These are phyloP conservation scores for Backusella morwellensis DNA, from an alignment of 192 early-diverging fungal genomes.

Conservation along the genomic window DNA sequence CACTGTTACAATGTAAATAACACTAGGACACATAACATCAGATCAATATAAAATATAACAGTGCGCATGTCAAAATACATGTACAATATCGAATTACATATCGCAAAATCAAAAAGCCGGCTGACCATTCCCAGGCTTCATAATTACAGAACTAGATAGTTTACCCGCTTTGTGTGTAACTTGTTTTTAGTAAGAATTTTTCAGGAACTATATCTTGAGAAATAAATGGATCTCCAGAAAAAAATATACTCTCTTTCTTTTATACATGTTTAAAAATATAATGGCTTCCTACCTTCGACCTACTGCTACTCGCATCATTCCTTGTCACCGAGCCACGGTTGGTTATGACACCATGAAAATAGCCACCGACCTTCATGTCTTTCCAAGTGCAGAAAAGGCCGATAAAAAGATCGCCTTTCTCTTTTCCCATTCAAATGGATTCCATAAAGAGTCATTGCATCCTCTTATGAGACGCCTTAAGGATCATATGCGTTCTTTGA, in stretches of 20 bases:
- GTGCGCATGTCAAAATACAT: background rate
- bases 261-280: background rate
- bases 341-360: constrained; percentile 15
- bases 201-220: background rate
- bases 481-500: constrained; percentile 13
- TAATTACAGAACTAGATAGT: background rate
- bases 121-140: background rate
- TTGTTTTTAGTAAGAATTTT: background rate
- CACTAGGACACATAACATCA: too few species aligned
- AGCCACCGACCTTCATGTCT: constrained; percentile 20
- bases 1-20: too few species aligned
- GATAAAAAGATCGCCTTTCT: constrained; percentile 34
- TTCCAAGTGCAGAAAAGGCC: background rate
- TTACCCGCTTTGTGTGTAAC: background rate
- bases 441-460: constrained; percentile 57
- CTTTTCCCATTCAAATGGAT: constrained; percentile 58
- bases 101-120: background rate
- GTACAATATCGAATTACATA: background rate
- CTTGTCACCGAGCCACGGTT: background rate
- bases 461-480: constrained; percentile 44
- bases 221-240: background rate
- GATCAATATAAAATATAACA: too few species aligned
- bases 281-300: constrained; percentile 8
- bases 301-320: constrained; percentile 14
- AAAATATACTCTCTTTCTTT: background rate